Base-by-base conservation (phyloP, 371 early-diverging fungal species). In the Actinomortierella wolfii region DNA sequence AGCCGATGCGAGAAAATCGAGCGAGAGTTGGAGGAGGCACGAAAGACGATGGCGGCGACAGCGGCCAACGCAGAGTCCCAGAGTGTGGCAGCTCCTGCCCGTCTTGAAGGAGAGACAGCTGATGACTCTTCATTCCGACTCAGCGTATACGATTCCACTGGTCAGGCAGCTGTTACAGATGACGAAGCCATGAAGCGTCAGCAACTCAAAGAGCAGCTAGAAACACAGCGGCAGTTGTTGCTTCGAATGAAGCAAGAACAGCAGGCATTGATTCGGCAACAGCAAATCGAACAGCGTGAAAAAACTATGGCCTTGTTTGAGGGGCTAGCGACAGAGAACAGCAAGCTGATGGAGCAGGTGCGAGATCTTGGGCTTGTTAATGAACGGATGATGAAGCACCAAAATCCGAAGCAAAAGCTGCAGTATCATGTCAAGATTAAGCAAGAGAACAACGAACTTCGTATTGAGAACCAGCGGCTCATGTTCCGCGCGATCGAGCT, bases 401-500 rank as follows among this genome's bases (percentile, higher is more conserved):
- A 78, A 55, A 79, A 79, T 34, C 59, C 61, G 23, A 77, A 69
- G 42, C 79, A 79, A 42, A 79, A 79, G 49, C 73, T 79, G 0
- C 79, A 79, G 59, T 79, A 79, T 24, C 79, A 79, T 43, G 73
- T 79, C 52, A 74, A 79, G 77, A 79, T 79, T 54, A 79, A 79
- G 54, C 76, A 79, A 55, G 80, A 79, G 52, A 79, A 79, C 57
- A 79, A 79, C 29, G 74, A 74, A 23, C 75, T 79, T 42, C 64
- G 77, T 50, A 68, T 68, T 17, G 74, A 73, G 67, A 73, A 73
- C 50, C 74, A 73, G 47, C 63, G 74, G 1, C 57, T 73, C 18
- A 73, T 73, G 74, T 73, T 67, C 57, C 57, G 51, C 39, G 64
- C 74, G 51, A 73, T 73, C 26, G 74, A 73, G 41, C 25, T 73